Evolutionary conservation across 129 eudicot species (phyloP), one percentile per base, ranked within the genome.

Genomic region (Centaurea solstitialis): DNA sequence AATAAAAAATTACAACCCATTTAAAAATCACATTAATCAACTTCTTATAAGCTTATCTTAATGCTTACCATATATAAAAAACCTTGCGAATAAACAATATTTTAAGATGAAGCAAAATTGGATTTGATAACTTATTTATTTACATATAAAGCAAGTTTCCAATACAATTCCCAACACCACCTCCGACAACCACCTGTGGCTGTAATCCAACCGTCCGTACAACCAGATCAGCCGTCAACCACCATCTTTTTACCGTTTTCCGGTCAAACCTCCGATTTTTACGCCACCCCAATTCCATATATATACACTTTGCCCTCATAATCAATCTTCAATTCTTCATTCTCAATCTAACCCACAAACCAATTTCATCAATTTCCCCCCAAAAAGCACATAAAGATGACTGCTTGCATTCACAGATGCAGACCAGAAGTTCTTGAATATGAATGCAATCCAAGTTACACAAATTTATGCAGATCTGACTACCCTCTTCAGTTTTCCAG

Each of bases 371-470:
- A 15, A 38, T 77, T 50, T 61, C 87, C 80, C 76, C 76, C 64
- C 13, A 21, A 24, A 21, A 38, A n/a, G 23, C 66, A 24, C 4
- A 68, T 18, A 70, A 62, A 71, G 6, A 94, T 94, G 98, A 87
- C 91, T 22, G 85, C 95, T 80, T 94, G 97, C 62, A 70, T 90
- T 9, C 93, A 90, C 71, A 26, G 84, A 59, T 83, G 89, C 85
- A 76, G 79, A 9, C 41, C 88, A 76, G 74, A 76, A 80, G 18
- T 87, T 70, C 88, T 85, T 45, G 87, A 91, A 26, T 86, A 45
- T 0, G 81, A 81, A 72, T 75, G 66, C 15, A 81, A 50, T 67
- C 79, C 81, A 28, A 74, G 18, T 21, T 92, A 79, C 28, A 21
- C 50, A 4, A 83, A 83, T 13, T 90, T 75, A 23, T 86, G 79